A percentile compares a stretch with the other conserved stretches of the same genome.
phyloP scores from a whole-genome alignment of 2,329 filamentous ascomycete genomes.

The Xenoacremonium recifei region DNA sequence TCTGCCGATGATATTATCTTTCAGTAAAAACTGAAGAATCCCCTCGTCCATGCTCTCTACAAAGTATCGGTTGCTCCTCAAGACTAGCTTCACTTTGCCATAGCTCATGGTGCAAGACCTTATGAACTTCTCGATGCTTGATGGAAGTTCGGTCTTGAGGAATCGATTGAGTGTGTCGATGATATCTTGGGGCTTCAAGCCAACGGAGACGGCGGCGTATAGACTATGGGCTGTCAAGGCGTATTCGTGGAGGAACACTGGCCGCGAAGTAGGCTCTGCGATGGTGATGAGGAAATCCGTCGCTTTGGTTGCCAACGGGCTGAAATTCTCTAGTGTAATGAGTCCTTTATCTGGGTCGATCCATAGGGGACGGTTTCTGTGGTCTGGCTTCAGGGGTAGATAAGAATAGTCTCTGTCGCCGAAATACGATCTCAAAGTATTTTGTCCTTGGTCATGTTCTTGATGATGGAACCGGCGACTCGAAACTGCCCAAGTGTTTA shows the following conservation, averaged over 20 bases:
- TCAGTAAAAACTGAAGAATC: conserved; percentile 73
- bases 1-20: conserved; percentile 73
- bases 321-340: conserved; percentile 90
- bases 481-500: conserved; percentile 6
- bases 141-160: conserved; percentile 76
- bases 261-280: conserved; percentile 81
- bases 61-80: conserved; percentile 85
- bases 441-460: background rate
- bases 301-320: conserved; percentile 72
- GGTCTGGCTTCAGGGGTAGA: conserved; percentile 77
- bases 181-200: conserved; percentile 59
- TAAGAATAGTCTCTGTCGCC: conserved; percentile 66
- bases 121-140: conserved; percentile 70
- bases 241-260: conserved; percentile 85
- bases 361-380: conserved; percentile 81
- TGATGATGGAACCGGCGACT: conserved; percentile 3
- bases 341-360: conserved; percentile 77
- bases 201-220: conserved; percentile 86
- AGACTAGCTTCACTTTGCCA: conserved; percentile 84
- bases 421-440: conserved; percentile 24
- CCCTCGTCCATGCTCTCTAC: conserved; percentile 80
- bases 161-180: conserved; percentile 79
- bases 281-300: conserved; percentile 91
- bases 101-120: conserved; percentile 74
- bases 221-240: conserved; percentile 80